Evolutionary conservation across 352 stramenopile genomes (phyloP).

Genomic region (Phytophthora megakarya): DNA sequence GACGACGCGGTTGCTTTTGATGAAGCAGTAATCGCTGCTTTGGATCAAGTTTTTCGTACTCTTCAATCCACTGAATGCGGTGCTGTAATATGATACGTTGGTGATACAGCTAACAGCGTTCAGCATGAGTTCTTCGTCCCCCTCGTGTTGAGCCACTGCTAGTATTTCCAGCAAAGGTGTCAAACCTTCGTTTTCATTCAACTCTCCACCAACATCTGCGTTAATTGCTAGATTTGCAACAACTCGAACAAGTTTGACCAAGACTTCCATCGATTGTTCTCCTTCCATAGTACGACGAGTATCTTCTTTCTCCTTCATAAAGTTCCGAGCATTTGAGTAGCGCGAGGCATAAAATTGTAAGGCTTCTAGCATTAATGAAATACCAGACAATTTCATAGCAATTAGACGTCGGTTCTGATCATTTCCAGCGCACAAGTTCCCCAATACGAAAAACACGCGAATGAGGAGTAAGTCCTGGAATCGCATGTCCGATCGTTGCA

Average conservation of each 20-base stretch:
- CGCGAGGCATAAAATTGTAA: slow-evolving; percentile 50
- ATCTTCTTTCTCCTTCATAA: slow-evolving; percentile 13
- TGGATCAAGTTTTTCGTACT: background rate
- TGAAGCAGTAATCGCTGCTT: slow-evolving; percentile 35
- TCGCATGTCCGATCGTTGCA: slow-evolving; percentile 42
- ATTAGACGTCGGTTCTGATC: slow-evolving; percentile 72
- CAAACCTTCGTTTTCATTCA: slow-evolving; percentile 49
- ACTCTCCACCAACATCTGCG: slow-evolving; percentile 47
- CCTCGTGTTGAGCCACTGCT: slow-evolving; percentile 30
- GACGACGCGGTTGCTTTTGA: slow-evolving; percentile 48
- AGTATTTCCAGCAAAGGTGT: slow-evolving; percentile 52
- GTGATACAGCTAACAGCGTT: slow-evolving; percentile 89
- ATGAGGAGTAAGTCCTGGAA: slow-evolving; percentile 69
- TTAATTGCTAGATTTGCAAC: slow-evolving; percentile 88
- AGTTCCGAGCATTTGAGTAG: slow-evolving; percentile 34
- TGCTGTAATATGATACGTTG: slow-evolving; percentile 85
- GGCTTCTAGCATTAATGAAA: slow-evolving; percentile 44
- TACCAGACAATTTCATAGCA: slow-evolving; percentile 34
- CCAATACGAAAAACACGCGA: slow-evolving; percentile 81
- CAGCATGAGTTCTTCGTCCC: slow-evolving; percentile 86
- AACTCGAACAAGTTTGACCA: slow-evolving; percentile 84
- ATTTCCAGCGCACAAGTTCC: slow-evolving; percentile 88
- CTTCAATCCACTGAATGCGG: background rate
- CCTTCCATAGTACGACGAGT: slow-evolving; percentile 3
- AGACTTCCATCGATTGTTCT: slow-evolving; percentile 56